These are phyloP conservation scores for Baeospora myosura DNA, from an alignment of 1,284 basidiomycete species.

Conservation along the genomic window DNA sequence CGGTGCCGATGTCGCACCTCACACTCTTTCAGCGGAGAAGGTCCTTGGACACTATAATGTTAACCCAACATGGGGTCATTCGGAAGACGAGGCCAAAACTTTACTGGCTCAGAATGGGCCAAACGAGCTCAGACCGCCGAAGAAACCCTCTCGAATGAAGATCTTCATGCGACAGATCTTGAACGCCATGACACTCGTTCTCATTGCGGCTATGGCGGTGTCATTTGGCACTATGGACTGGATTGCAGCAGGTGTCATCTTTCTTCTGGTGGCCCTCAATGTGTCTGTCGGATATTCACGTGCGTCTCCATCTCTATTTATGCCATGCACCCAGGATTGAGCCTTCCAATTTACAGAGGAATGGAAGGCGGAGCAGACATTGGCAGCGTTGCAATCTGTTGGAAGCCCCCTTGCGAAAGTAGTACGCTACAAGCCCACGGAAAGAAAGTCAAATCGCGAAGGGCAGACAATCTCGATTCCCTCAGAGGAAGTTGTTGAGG, in stretches of 20 bases:
- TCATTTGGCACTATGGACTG: conserved; percentile 58
- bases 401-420: conserved; percentile 58
- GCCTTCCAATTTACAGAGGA: no score
- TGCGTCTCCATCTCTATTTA: no score
- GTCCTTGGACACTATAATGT: no score
- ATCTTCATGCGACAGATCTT: conserved; percentile 30
- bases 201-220: conserved; percentile 55
- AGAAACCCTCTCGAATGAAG: no score
- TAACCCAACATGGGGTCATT: no score
- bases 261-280: conserved; percentile 53
- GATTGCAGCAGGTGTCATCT: conserved; percentile 61
- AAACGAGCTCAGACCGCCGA: no score
- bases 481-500: conserved; percentile 85
- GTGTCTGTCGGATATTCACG: conserved; percentile 40
- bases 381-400: conserved; percentile 49
- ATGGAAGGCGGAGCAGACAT: conserved; percentile 49
- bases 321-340: no score
- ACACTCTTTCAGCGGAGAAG: no score
- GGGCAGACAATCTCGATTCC: conserved; percentile 70
- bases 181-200: conserved; percentile 31
- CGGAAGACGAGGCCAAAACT: no score
- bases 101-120: no score
- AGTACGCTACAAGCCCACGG: conserved; percentile 79
- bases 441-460: conserved; percentile 82
- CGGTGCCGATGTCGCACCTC: no score